phyloP scores from a whole-genome alignment of 2,329 filamentous ascomycete genomes.

The Talaromyces piceae region DNA sequence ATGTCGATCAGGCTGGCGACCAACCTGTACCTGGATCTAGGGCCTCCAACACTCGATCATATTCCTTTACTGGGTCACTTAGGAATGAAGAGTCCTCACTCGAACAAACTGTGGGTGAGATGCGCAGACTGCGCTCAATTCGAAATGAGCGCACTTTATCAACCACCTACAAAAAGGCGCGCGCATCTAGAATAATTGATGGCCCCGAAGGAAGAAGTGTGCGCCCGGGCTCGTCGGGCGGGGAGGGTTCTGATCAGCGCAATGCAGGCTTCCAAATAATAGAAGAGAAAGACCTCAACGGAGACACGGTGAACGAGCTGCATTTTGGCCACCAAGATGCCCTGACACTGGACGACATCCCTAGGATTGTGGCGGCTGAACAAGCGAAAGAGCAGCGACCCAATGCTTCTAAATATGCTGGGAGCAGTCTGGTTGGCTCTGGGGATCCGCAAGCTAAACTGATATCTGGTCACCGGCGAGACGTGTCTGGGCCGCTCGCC shows the following conservation, averaged over 20 bases:
- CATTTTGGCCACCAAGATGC: constrained; percentile 88
- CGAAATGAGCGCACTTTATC: constrained; percentile 91
- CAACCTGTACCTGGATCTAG: background rate
- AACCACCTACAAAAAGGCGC: constrained; percentile 81
- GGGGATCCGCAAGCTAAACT: constrained; percentile 57
- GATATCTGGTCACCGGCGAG: constrained; percentile 61
- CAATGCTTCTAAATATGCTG: constrained; percentile 67
- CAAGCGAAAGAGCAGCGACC: constrained; percentile 86
- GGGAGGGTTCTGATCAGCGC: constrained; percentile 45
- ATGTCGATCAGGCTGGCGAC: constrained; percentile 16
- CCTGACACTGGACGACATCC: constrained; percentile 91
- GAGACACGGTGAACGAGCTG: constrained; percentile 65
- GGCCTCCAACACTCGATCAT: constrained; percentile 51
- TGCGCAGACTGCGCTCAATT: constrained; percentile 83
- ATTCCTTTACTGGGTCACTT: constrained; percentile 60
- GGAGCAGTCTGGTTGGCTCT: constrained; percentile 58
- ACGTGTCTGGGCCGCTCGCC: constrained; percentile 52
- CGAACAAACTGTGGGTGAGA: constrained; percentile 93
- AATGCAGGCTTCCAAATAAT: constrained; percentile 66
- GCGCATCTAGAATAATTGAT: constrained; percentile 88
- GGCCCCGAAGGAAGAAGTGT: constrained; percentile 63
- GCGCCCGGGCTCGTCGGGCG: constrained; percentile 65
- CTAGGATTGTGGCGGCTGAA: constrained; percentile 88
- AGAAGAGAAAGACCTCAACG: constrained; percentile 64
- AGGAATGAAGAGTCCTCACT: constrained; percentile 63